phyloP scores from a whole-genome alignment of 2,329 filamentous ascomycete species.

The Amauroascus niger region DNA sequence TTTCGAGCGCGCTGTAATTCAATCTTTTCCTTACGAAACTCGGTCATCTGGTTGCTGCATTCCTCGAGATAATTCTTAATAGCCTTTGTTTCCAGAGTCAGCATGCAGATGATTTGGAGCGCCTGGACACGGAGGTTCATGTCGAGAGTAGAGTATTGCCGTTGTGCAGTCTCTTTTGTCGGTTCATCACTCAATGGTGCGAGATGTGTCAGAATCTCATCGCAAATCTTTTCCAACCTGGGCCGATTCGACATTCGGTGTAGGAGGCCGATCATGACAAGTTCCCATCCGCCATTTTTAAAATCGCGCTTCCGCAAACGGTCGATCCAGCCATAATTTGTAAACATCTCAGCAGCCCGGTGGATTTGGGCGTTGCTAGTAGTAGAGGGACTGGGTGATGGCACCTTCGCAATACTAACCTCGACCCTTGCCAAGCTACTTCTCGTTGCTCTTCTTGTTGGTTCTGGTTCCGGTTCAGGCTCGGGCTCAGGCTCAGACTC shows the following conservation, averaged over 20 bases:
- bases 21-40: slow-evolving; percentile 90
- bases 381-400: slow-evolving; percentile 42
- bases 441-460: slow-evolving; percentile 62
- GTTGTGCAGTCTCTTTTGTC: slow-evolving; percentile 60
- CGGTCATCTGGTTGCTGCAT: slow-evolving; percentile 88
- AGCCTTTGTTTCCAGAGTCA: slow-evolving; percentile 76
- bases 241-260: slow-evolving; percentile 73
- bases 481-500: slow-evolving; percentile 51
- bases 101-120: slow-evolving; percentile 74
- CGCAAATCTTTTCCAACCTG: slow-evolving; percentile 59
- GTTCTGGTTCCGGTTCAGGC: slow-evolving; percentile 61
- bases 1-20: slow-evolving; percentile 74
- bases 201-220: slow-evolving; percentile 69
- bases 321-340: slow-evolving; percentile 72
- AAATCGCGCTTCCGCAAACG: slow-evolving; percentile 76
- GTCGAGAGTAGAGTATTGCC: slow-evolving; percentile 65
- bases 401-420: slow-evolving; percentile 56
- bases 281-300: slow-evolving; percentile 77
- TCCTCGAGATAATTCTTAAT: slow-evolving; percentile 84
- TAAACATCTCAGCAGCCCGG: slow-evolving; percentile 63
- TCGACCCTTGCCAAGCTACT: slow-evolving; percentile 78
- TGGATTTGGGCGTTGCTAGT: slow-evolving; percentile 31
- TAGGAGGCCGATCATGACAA: slow-evolving; percentile 77
- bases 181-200: slow-evolving; percentile 68
- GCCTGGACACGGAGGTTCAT: slow-evolving; percentile 72